Evolutionary conservation across 2,329 filamentous ascomycete species (phyloP), one percentile per base, ranked within the genome.

Genomic region (Balansia obtecta): DNA sequence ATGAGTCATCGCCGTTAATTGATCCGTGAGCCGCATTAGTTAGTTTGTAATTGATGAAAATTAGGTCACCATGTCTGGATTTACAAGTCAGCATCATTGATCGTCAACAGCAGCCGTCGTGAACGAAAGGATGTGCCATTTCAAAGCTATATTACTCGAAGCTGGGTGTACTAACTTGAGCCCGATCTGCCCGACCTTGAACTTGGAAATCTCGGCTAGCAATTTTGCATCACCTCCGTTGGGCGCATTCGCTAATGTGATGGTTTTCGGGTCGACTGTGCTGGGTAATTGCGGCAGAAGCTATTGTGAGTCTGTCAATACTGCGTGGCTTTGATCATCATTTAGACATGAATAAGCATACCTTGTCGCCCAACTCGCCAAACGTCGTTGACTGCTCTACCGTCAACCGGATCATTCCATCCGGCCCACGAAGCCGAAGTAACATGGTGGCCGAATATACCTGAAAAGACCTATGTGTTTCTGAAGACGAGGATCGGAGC

Each of bases 331-430:
- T 37, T 11, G 13, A 38, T 18, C 44, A 41, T 3, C 27, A 22
- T 3, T 10, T 30, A 47, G 10, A n/a, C 16, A 18, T n/a, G 34
- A 16, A 9, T 27, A 20, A 20, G 16, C 50, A 53, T 63, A 81
- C 79, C 68, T 75, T 69, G 27, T 70, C 64, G 33, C 74, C 76
- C 41, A 84, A 69, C n/a, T 79, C 70, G 41, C 70, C 72, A 65
- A 97, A 95, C 0, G 83, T 82, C 55, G 86, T 82, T 41, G 77
- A 75, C 47, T 83, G 79, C 59, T 90, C 83, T 58, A 94, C 79
- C 48, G 76, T 86, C 61, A 97, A 74, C 59, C 93, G 85, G 68
- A 90, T 84, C 75, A 93, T 93, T 71, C 93, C 93, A 71, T 96
- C 89, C 56, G 87, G 88, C 65, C 89, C 89, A 61, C 90, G 84